A percentile compares a stretch with the other conserved stretches of the same genome.
Conservation (phyloP, 202 grass and related monocot species). For the Alloteropsis angusta region DNA sequence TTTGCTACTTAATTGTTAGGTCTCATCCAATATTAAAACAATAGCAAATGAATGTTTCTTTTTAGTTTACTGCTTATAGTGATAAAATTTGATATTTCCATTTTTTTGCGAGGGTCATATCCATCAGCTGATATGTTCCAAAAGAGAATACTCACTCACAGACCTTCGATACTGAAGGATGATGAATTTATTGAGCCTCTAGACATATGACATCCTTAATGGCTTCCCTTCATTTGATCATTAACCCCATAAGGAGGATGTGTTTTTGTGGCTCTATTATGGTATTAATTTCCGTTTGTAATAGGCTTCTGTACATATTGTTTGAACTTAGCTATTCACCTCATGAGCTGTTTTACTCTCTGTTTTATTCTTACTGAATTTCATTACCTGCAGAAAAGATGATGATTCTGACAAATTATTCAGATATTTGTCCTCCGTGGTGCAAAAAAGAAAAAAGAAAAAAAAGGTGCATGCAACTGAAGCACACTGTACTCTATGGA, state of each 20-base stretch:
- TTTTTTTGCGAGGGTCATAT: background rate
- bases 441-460: background rate
- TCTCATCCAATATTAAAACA: background rate
- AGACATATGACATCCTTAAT: conserved; percentile 8
- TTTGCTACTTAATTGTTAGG: background rate
- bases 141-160: background rate
- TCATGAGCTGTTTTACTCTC: background rate
- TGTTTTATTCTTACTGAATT: background rate
- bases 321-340: background rate
- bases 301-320: background rate
- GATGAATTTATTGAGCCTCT: conserved; percentile 8
- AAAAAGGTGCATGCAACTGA: background rate
- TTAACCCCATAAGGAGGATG: conserved; percentile 13
- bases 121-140: background rate
- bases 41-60: background rate
- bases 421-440: background rate
- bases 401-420: background rate
- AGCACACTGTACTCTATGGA: background rate
- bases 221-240: conserved; percentile 26
- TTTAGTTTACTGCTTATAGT: background rate
- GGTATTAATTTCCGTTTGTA: conserved; percentile 12
- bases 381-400: background rate
- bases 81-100: background rate
- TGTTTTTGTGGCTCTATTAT: background rate
- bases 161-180: conserved; percentile 21